Evolutionary conservation across 2,329 filamentous ascomycete species (phyloP), one percentile per base, ranked within the genome.

Genomic region (Hypoxylon sp.): DNA sequence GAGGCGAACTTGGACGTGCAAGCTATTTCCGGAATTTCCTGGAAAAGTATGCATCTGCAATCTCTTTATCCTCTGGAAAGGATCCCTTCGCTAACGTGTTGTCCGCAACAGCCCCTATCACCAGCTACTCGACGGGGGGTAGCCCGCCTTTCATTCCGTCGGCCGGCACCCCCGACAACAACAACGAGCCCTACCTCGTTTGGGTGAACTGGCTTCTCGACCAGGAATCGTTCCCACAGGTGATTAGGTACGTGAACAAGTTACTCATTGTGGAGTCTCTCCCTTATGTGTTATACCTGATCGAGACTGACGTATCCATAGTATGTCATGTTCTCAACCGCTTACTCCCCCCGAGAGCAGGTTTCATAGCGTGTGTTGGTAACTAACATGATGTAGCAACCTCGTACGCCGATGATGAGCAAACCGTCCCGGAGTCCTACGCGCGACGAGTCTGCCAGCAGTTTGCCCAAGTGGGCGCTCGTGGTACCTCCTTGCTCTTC

Each of bases 321-420:
- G 64, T 66, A 66, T 61, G 64, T 66, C 37, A 19, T 47, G 44
- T 52, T 41, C 13, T 32, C 7, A 5, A n/a, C 41, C 44, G 19
- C 20, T 15, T 58, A 15, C n/a, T 4, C 37, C n/a, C 15, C 6
- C 44, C 30, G n/a, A 11, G n/a, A 30, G 6, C 8, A 48, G 26
- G 28, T 24, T 39, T 54, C n/a, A 13, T 8, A 4, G 20, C 26
- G 28, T 39, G 24, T 10, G 32, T 17, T 26, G 15, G 24, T 57
- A 11, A 48, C 60, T 66, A 50, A 66, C 50, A 41, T 43, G 11
- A 10, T 11, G 11, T 17, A 66, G 64, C 83, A 48, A 81, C 86
- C 19, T 86, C 84, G 13, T 89, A 88, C 70, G 84, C 81, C 13
- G 85, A 88, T 67, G 82, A 87, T 65, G 86, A 88, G 75, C 78